Evolutionary conservation across 768 basidiomycete genomes (phyloP), one percentile per base, ranked within the genome.

Genomic region (Suillus discolor): DNA sequence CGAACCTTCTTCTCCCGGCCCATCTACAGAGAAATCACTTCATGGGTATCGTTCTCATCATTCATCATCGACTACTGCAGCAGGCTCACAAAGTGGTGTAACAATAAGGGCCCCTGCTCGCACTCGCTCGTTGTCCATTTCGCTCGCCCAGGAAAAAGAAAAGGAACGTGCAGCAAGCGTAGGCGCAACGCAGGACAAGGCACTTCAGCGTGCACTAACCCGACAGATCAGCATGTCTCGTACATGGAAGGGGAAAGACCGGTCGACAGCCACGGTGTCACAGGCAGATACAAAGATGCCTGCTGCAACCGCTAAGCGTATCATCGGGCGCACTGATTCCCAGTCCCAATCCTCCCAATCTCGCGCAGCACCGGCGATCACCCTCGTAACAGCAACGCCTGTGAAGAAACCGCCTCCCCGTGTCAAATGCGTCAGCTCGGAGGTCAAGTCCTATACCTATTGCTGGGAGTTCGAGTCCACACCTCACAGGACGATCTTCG

Each of bases 161-260:
- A 72, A 75, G 20, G 77, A 79, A 49, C 77, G 79, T n/a, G 67
- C 73, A 65, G 66, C 71, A 80, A 69, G 79, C 71, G 57, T 79
- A 79, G 71, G 80, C 75, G 65, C 71, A 0, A 73, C 73, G 9
- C 62, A 62, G 62, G 75, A 71, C 3, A 69, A 70, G 49, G 74
- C 77, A 7, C 85, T 86, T 71, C 86, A 85, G 67, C 82, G 84
- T 12, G 77, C 84, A 1, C 76, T 92, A n/a, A 87, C 82, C 65
- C 83, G 89, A 39, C 90, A 93, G 72, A 81, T 92, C 67, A 92
- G 90, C 77, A 93, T 93, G 91, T 87, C 87, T 18, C 83, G 90
- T 39, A 83, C 78, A 28, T 91, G 92, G 77, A 91, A 87, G 71
- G 81, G 81, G 57, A 64, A 82, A 70, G 60, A 57, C 47, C n/a